These are phyloP conservation scores for Karstenula rhodostoma DNA, from an alignment of 2,329 filamentous ascomycete genomes.

Conservation along the genomic window DNA sequence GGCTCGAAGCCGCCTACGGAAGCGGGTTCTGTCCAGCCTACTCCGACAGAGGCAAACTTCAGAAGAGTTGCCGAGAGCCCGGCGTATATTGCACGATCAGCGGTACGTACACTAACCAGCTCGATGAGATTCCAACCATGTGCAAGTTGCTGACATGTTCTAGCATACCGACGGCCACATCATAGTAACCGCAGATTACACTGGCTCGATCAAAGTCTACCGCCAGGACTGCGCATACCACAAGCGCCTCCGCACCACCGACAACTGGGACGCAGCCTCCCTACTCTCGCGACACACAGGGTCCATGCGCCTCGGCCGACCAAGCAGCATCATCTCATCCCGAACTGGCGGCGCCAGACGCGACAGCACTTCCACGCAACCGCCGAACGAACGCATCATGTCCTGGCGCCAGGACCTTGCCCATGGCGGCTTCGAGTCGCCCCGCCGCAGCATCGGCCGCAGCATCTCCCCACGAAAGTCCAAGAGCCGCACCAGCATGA, in stretches of 20 bases:
- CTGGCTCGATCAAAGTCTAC: slow-evolving; percentile 91
- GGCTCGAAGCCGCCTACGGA: slow-evolving; percentile 60
- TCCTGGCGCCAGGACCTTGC: slow-evolving; percentile 7
- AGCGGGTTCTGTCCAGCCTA: slow-evolving; percentile 45
- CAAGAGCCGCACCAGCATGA: slow-evolving; percentile 1
- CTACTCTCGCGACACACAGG: slow-evolving; percentile 75
- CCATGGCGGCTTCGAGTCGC: not conserved
- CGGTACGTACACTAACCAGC: slow-evolving; percentile 27
- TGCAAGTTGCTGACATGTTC: not conserved
- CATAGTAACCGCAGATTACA: slow-evolving; percentile 88
- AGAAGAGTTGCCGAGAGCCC: slow-evolving; percentile 70
- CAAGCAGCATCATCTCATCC: slow-evolving; percentile 65
- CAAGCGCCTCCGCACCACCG: slow-evolving; percentile 70
- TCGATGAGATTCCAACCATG: not conserved
- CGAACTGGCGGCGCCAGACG: slow-evolving; percentile 58
- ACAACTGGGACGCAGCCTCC: slow-evolving; percentile 80
- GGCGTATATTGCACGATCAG: slow-evolving; percentile 77
- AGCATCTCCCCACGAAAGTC: slow-evolving; percentile 4
- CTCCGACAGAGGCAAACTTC: slow-evolving; percentile 45
- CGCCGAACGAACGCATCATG: slow-evolving; percentile 63
- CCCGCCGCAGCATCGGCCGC: slow-evolving; percentile 10
- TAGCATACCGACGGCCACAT: slow-evolving; percentile 83
- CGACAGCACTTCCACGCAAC: slow-evolving; percentile 57
- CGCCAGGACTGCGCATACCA: slow-evolving; percentile 88
- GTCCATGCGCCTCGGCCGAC: slow-evolving; percentile 57